A percentile compares a stretch with the other conserved stretches of the same genome.
Evolutionary conservation across 371 early-diverging fungal species (phyloP).

Genomic region (Zopfochytrium polystomum): DNA sequence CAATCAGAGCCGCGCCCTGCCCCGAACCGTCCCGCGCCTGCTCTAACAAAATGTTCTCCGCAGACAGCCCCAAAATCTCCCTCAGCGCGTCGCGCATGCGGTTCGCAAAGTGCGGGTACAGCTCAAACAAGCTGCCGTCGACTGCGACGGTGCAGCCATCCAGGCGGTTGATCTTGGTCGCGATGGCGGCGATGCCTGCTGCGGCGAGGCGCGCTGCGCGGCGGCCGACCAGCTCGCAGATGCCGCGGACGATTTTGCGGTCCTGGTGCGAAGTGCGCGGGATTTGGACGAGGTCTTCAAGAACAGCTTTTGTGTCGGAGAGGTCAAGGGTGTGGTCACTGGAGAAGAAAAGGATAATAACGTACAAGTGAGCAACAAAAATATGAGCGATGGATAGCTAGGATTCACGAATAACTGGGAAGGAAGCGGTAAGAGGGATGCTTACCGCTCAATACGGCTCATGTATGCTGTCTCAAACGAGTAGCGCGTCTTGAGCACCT

Average conservation of each 20-base stretch:
- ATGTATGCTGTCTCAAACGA: slow-evolving; percentile 88
- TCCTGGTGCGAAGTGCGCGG: slow-evolving; percentile 66
- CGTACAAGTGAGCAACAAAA: neutral
- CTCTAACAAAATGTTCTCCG: slow-evolving; percentile 62
- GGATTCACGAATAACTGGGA: neutral
- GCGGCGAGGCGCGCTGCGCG: slow-evolving; percentile 87
- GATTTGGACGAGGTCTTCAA: slow-evolving; percentile 69
- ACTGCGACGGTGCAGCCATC: slow-evolving; percentile 79
- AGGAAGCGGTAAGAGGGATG: neutral
- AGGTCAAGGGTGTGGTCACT: slow-evolving; percentile 68
- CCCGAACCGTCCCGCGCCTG: slow-evolving; percentile 77
- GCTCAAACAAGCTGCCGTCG: slow-evolving; percentile 91
- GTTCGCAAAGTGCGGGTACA: slow-evolving; percentile 84
- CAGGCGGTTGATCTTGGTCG: slow-evolving; percentile 59
- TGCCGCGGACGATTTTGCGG: slow-evolving; percentile 73
- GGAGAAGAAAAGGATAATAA: neutral
- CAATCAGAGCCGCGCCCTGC: slow-evolving; percentile 77
- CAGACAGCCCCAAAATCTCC: slow-evolving; percentile 63
- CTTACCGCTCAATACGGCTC: slow-evolving; percentile 77
- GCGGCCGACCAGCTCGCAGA: slow-evolving; percentile 82
- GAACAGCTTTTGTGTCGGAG: slow-evolving; percentile 62
- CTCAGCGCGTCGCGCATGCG: slow-evolving; percentile 71
- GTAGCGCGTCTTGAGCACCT: slow-evolving; percentile 68
- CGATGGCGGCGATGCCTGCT: slow-evolving; percentile 78
- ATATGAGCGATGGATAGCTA: neutral